Base-by-base conservation (phyloP, 2,329 filamentous ascomycete genomes). In the Ceratocystis papillata region DNA sequence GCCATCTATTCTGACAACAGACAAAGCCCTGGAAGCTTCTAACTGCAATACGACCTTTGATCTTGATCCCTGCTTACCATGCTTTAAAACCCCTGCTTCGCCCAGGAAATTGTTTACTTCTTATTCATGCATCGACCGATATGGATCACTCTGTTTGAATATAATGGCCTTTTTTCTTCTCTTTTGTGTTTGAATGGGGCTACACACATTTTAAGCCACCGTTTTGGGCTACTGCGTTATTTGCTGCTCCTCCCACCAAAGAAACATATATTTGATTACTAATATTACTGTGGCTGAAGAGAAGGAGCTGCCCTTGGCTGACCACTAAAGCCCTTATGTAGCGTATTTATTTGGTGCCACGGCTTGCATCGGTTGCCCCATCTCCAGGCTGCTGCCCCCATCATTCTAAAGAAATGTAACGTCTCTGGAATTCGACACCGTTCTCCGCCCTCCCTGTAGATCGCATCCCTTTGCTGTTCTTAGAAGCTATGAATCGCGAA, bases 31-130 rank as follows among this genome's bases (percentile, higher is more conserved):
- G 48, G 55, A 37, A 59, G 55, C 55, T n/a, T 25, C 12, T 25
- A 20, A 17, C 55, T 53, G 55, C 55, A 59, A 59, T 59, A 59
- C 55, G 55, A 59, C 55, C 17, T 59, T 59, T 15, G 20, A 59
- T 33, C 28, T 59, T 59, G 28, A 59, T 59, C 55, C 28, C 12
- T 37, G 25, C 28, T 59, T 30, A 33, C 28, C 17, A n/a, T n/a
- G 33, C 12, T 8, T 15, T 12, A 15, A 41, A 41, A 25, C 28
- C 48, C 48, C 48, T 53, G 48, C 20, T 28, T 53, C 48, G 7
- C 2, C 25, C 48, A 28, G 22, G 15, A 22, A 53, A 25, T 15
- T 25, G 25, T 41, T 41, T 41, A 41, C 37, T 25, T 53, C 15
- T n/a, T 3, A 28, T 53, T 59, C 15, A 59, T 59, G 55, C 55